A percentile compares a stretch with the other conserved stretches of the same genome.
These are phyloP conservation scores for Coemansia sp. DNA, from an alignment of 192 early-diverging fungal species.

Conservation along the genomic window DNA sequence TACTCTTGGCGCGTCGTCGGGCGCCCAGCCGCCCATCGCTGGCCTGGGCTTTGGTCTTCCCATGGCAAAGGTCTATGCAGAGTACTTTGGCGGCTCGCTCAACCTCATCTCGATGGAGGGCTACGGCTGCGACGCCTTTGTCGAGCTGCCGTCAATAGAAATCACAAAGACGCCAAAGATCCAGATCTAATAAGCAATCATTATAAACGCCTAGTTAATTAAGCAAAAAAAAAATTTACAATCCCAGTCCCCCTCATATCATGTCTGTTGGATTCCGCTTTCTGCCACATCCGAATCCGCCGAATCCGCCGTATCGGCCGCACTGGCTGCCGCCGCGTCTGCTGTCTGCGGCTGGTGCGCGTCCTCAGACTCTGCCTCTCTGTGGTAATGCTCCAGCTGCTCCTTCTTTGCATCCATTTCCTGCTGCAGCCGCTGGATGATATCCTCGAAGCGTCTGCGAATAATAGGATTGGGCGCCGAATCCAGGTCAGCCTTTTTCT, in stretches of 20 bases:
- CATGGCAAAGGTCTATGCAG: constrained; percentile 36
- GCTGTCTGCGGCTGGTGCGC: background rate
- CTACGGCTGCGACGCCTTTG: constrained; percentile 32
- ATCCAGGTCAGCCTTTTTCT: constrained; percentile 40
- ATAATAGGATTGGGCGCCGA: constrained; percentile 50
- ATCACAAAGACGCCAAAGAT: constrained; percentile 11
- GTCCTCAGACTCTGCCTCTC: constrained; percentile 6
- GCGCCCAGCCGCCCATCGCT: constrained; percentile 11
- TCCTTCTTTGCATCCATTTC: constrained; percentile 34
- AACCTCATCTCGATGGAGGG: constrained; percentile 30
- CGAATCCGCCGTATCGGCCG: background rate
- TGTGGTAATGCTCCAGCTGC: constrained; percentile 24
- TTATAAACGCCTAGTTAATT: background rate
- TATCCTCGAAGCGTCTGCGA: constrained; percentile 41
- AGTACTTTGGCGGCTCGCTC: constrained; percentile 37
- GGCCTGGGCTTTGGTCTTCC: constrained; percentile 42
- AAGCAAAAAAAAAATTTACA: background rate
- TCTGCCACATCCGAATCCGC: background rate
- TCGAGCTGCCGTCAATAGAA: constrained; percentile 37
- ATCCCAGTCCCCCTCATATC: too few species aligned
- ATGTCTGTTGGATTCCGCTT: background rate
- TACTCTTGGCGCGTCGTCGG: constrained; percentile 15
- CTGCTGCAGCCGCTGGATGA: constrained; percentile 33
- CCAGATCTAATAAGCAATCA: constrained; percentile 8
- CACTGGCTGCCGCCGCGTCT: background rate